These are phyloP conservation scores for Rhododendron ovatum DNA, from an alignment of 148 eudicot species.

Conservation along the genomic window DNA sequence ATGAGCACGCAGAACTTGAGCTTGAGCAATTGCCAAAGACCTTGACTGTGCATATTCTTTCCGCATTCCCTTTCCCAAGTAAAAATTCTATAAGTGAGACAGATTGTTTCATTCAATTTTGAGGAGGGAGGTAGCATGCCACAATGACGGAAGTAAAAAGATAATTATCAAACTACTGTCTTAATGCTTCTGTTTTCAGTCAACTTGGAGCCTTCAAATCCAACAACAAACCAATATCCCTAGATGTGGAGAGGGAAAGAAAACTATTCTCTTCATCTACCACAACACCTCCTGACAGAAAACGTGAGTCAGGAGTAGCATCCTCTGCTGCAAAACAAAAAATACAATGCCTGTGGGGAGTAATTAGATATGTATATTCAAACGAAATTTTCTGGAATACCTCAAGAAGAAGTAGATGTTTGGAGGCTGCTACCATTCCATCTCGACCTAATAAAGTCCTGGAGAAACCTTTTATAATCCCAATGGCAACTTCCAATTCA, in stretches of 20 bases:
- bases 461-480: conserved; percentile 64
- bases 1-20: conserved; percentile 85
- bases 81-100: not conserved
- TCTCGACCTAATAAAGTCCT: conserved; percentile 62
- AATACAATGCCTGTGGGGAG: not conserved
- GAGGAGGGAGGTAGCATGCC: not conserved
- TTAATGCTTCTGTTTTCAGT: not conserved
- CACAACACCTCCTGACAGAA: not conserved
- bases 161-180: not conserved
- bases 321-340: not conserved
- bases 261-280: not conserved
- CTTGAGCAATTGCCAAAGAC: conserved; percentile 78
- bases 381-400: conserved; percentile 29
- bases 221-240: not conserved
- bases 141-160: not conserved
- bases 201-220: not conserved
- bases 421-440: conserved; percentile 50
- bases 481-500: conserved; percentile 77
- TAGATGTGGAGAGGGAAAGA: not conserved
- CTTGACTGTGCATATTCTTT: conserved; percentile 94
- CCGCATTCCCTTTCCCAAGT: conserved; percentile 63
- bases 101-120: not conserved
- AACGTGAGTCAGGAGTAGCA: not conserved
- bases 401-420: conserved; percentile 77
- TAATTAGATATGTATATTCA: not conserved